Evolutionary conservation across 805 yeast genomes (phyloP).

Genomic region (Isabelozyma gotoi): DNA sequence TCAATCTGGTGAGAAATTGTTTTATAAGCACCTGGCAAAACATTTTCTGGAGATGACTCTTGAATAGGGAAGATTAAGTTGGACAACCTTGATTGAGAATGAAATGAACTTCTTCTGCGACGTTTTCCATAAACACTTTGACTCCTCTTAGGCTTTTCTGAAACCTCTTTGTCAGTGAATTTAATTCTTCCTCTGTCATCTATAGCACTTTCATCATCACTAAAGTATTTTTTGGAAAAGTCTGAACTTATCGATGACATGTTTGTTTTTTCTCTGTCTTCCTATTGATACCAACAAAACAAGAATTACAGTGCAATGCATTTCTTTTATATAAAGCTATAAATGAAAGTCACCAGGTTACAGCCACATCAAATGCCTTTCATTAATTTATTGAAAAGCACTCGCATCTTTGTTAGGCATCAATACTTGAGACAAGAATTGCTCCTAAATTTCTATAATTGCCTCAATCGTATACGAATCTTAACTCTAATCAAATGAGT

Average conservation of each 20-base stretch:
- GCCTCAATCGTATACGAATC: background rate
- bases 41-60: constrained; percentile 22
- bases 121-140: background rate
- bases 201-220: constrained; percentile 1
- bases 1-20: constrained; percentile 38
- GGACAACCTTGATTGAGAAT: background rate
- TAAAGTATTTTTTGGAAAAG: background rate
- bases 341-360: too few species aligned
- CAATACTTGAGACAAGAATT: too few species aligned
- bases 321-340: too few species aligned
- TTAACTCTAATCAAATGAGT: background rate
- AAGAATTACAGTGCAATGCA: too few species aligned
- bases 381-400: too few species aligned
- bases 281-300: background rate
- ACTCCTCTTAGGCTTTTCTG: background rate
- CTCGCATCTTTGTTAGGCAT: too few species aligned
- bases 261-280: background rate
- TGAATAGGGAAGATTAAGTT: constrained; percentile 4
- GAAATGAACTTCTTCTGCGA: background rate
- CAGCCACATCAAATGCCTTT: too few species aligned
- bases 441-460: too few species aligned
- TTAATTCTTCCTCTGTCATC: constrained; percentile 1
- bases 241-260: background rate
- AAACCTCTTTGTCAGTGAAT: background rate
- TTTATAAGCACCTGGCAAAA: constrained; percentile 36